Conservation (phyloP, 306 rosid genomes). For the Vigna hirtella region DNA sequence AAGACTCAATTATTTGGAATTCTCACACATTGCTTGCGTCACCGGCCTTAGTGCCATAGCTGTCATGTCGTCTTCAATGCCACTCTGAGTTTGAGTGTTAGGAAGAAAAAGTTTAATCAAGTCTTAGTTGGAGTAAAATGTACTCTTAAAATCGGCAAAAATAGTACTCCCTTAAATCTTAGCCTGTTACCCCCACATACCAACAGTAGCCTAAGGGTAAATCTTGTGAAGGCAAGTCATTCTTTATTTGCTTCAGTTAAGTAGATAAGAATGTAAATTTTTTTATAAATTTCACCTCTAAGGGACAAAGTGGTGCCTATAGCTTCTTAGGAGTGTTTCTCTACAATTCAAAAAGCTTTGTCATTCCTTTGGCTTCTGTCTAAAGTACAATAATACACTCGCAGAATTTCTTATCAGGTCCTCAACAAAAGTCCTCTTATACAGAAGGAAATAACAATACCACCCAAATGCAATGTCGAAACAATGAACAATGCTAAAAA, state of each 20-base stretch:
- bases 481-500: conserved; percentile 12
- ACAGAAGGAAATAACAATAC: conserved; percentile 30
- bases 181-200: background rate
- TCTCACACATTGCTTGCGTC: background rate
- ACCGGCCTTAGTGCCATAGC: background rate
- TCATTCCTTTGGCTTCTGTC: conserved; percentile 12
- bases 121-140: background rate
- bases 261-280: background rate
- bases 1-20: background rate
- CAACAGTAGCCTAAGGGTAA: background rate
- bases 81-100: background rate
- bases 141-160: background rate
- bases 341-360: background rate
- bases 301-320: background rate
- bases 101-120: background rate
- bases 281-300: background rate
- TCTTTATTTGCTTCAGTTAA: conserved; percentile 24
- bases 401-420: background rate
- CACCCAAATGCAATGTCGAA: conserved; percentile 38
- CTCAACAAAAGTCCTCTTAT: conserved; percentile 24
- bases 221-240: background rate
- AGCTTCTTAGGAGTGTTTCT: conserved; percentile 13
- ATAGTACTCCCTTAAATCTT: background rate
- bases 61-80: background rate
- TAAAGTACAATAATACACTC: conserved; percentile 2